A percentile compares a stretch with the other conserved stretches of the same genome.
These are phyloP conservation scores for Ogataea chonburiensis DNA, from an alignment of 805 yeast species.

Conservation along the genomic window DNA sequence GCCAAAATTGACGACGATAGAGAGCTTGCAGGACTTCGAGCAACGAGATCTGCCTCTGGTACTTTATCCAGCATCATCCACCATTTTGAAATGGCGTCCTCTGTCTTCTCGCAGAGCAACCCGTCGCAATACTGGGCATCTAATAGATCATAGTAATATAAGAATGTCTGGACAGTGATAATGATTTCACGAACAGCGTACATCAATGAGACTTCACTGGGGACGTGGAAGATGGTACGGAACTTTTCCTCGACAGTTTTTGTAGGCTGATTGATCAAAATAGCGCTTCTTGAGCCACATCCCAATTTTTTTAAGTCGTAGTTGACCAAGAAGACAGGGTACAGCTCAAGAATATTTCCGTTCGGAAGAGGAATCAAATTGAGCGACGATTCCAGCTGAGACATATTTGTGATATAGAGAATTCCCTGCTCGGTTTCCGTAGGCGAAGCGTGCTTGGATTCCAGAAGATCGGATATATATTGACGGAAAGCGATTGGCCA, in stretches of 20 bases:
- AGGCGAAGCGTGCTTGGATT: conserved; percentile 61
- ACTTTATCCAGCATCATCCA: conserved; percentile 57
- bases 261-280: conserved; percentile 67
- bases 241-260: conserved; percentile 82
- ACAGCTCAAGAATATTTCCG: conserved; percentile 47
- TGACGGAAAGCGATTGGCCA: conserved; percentile 55
- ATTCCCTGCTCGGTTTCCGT: conserved; percentile 60
- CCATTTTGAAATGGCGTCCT: conserved; percentile 71
- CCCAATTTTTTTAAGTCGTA: conserved; percentile 72
- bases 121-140: conserved; percentile 80
- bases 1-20: conserved; percentile 63
- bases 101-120: conserved; percentile 73
- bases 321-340: conserved; percentile 65
- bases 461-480: conserved; percentile 63
- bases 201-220: conserved; percentile 49
- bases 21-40: conserved; percentile 15
- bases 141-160: conserved; percentile 74
- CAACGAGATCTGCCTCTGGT: conserved; percentile 26
- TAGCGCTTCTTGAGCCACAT: conserved; percentile 84
- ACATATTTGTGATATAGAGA: conserved; percentile 78
- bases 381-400: conserved; percentile 66
- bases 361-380: conserved; percentile 67
- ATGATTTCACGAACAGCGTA: conserved; percentile 77
- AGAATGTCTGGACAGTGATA: conserved; percentile 67
- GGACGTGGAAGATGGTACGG: conserved; percentile 65